phyloP scores from a whole-genome alignment of 2,329 filamentous ascomycete genomes.

The Amauroascus niger region DNA sequence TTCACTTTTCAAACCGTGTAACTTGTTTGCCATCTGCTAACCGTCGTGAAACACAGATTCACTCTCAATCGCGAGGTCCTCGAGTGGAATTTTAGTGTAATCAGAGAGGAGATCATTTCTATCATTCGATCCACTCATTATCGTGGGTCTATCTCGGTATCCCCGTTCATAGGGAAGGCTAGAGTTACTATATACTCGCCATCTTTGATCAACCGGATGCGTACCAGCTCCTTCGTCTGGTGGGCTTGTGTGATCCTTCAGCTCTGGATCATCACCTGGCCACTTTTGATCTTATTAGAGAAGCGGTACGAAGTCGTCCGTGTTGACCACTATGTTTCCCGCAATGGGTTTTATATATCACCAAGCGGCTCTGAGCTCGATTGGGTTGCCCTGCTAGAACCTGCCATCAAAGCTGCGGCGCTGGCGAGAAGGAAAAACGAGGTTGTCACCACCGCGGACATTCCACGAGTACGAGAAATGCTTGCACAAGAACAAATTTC shows the following conservation, averaged over 20 bases:
- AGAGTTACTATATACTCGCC: constrained; percentile 32
- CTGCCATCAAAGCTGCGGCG: constrained; percentile 31
- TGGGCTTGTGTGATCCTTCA: constrained; percentile 31
- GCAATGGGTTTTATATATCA: constrained; percentile 14
- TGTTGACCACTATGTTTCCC: constrained; percentile 26
- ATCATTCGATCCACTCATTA: constrained; percentile 34
- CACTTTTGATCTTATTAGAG: constrained; percentile 31
- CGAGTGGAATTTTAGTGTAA: constrained; percentile 18
- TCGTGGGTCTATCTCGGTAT: constrained; percentile 26
- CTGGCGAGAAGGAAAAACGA: constrained; percentile 22
- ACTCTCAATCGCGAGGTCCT: constrained; percentile 23
- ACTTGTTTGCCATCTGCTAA: constrained; percentile 6
- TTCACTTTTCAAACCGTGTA: no score
- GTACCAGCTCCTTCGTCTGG: constrained; percentile 29
- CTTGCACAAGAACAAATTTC: constrained; percentile 1
- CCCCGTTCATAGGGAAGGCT: constrained; percentile 20
- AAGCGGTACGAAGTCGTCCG: constrained; percentile 29
- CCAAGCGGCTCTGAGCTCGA: constrained; percentile 21
- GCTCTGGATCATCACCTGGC: constrained; percentile 35
- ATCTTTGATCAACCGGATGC: constrained; percentile 31
- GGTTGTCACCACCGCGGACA: constrained; percentile 18
- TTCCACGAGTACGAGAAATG: not conserved
- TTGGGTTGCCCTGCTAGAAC: constrained; percentile 27
- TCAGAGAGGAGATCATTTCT: constrained; percentile 26
- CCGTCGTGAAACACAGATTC: constrained; percentile 27